Conservation (phyloP, 352 stramenopile species). For the Pythium plurisporium region DNA sequence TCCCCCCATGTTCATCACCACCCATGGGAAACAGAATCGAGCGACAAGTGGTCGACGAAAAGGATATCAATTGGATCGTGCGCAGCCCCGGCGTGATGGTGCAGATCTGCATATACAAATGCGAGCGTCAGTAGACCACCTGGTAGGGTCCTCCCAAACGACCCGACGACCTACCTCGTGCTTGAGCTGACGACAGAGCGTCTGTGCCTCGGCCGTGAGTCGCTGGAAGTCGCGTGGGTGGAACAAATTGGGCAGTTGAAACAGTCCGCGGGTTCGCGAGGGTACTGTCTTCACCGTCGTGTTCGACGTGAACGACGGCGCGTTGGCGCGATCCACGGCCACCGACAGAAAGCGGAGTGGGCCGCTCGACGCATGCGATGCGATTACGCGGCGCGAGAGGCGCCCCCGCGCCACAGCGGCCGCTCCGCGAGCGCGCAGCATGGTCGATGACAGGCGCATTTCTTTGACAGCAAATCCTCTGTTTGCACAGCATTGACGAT, state of each 20-base stretch:
- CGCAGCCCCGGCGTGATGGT: constrained; percentile 46
- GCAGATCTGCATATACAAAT: constrained; percentile 33
- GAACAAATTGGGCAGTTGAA: constrained; percentile 63
- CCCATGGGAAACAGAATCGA: not conserved
- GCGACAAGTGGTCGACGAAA: constrained; percentile 1
- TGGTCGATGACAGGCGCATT: not conserved
- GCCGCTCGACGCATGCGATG: not conserved
- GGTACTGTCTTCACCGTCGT: not conserved
- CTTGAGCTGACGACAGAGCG: constrained; percentile 50
- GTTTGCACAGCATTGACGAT: not conserved
- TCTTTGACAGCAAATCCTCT: too few species aligned
- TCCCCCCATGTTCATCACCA: too few species aligned
- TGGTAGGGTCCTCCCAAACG: too few species aligned
- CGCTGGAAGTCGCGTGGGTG: constrained; percentile 51
- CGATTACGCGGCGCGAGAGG: not conserved
- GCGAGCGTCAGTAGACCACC: not conserved
- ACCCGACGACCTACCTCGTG: constrained; percentile 48
- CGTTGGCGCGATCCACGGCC: not conserved
- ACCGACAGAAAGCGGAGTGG: constrained; percentile 1
- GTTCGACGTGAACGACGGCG: not conserved
- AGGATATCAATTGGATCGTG: constrained; percentile 63
- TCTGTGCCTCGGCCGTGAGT: constrained; percentile 56
- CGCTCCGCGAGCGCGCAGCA: not conserved
- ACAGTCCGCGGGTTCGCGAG: constrained; percentile 38
- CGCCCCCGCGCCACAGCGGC: not conserved